Evolutionary conservation across 2,329 filamentous ascomycete species (phyloP), one percentile per base, ranked within the genome.

Genomic region (Hymenoscyphus occultus): DNA sequence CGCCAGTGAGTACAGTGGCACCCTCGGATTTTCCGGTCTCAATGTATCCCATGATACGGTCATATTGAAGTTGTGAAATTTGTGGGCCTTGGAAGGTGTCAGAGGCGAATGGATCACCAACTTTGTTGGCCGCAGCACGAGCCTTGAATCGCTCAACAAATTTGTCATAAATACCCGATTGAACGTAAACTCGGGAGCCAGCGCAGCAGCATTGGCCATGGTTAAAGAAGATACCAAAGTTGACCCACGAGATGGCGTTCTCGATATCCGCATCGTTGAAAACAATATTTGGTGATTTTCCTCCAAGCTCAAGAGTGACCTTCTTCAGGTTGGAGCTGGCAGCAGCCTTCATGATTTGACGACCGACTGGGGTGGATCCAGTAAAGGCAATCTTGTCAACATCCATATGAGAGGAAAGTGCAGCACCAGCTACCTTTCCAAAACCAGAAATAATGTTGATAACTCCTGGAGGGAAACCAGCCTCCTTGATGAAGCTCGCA

Each of bases 11-110:
- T 66, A 90, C 76, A 61, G 79, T 89, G 65, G 88, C 87, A 74
- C 88, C 87, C 54, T 81, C 82, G 69, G 85, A 81, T 80, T 89
- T 89, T 67, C 88, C 88, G 66, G 82, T 80, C 67, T 89, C 80
- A 73, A 90, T 90, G 74, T 78, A 84, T 75, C 80, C 80, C 87
- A 90, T 90, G 77, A 90, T 88, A 66, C 87, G 84, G 78, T 90
- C 87, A 72, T 85, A 90, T 77, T 91, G 88, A 48, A 88, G 76
- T 76, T 90, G 82, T 16, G 86, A 89, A 62, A 90, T 85, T 77
- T 90, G 88, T 67, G 88, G 88, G 62, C 88, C 88, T 76, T 90
- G 88, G 85, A 89, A 90, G 69, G 87, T 90, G 64, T 87, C 82
- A 56, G 78, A 71, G 67, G 80, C 79, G 80, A 90, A 90, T 75